Conservation (phyloP, 352 stramenopile genomes). For the Globisporangium yorkense region DNA sequence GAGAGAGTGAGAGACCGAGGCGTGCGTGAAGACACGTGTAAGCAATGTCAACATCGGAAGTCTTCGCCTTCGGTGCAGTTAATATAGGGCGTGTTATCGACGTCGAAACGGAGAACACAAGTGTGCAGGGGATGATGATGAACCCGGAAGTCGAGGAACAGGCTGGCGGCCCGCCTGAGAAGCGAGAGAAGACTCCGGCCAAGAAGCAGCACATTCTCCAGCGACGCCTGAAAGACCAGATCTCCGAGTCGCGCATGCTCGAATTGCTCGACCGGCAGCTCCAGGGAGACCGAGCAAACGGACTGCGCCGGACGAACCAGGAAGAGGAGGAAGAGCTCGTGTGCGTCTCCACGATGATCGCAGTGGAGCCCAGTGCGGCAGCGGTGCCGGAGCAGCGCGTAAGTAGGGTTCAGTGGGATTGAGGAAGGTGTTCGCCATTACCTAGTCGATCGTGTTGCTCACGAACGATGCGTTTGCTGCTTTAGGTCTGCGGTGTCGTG, state of each 20-base stretch:
- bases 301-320: slow-evolving; percentile 22
- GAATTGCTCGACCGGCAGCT: slow-evolving; percentile 54
- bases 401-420: not conserved
- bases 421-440: too few relatives aligned
- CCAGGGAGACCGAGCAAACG: slow-evolving; percentile 3
- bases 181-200: not conserved
- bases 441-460: not conserved
- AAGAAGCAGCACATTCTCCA: slow-evolving; percentile 29
- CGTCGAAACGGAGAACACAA: too few relatives aligned
- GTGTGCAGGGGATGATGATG: not conserved
- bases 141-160: slow-evolving; percentile 13
- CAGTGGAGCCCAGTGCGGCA: slow-evolving; percentile 16
- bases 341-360: slow-evolving; percentile 68
- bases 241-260: slow-evolving; percentile 66
- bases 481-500: slow-evolving; percentile 27
- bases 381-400: slow-evolving; percentile 27
- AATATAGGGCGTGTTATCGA: too few relatives aligned
- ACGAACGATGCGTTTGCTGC: not conserved
- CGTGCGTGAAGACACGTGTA: not conserved
- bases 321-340: slow-evolving; percentile 54
- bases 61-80: too few relatives aligned
- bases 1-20: not conserved
- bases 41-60: too few relatives aligned
- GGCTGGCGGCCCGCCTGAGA: not conserved
- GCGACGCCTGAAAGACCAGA: slow-evolving; percentile 48